These are phyloP conservation scores for Nephelium lappaceum DNA, from an alignment of 345 rosid species.

Conservation along the genomic window DNA sequence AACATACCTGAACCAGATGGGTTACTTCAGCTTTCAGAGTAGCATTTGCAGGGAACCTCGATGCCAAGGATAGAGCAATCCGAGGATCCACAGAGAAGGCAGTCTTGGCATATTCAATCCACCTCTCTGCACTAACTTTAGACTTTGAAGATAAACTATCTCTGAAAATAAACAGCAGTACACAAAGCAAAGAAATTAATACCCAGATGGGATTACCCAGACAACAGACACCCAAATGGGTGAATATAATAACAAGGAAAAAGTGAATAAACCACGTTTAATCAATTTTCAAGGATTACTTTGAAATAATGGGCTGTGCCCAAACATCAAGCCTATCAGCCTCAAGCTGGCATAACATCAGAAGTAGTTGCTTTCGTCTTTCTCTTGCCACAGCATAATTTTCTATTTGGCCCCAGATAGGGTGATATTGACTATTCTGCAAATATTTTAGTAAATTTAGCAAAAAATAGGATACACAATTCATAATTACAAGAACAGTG, in stretches of 20 bases:
- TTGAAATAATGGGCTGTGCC: constrained; percentile 89
- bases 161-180: constrained; percentile 47
- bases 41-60: constrained; percentile 80
- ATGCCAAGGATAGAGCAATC: constrained; percentile 76
- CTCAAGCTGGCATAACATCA: constrained; percentile 97
- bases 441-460: constrained; percentile 24
- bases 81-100: constrained; percentile 93
- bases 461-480: constrained; percentile 20
- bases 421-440: constrained; percentile 79
- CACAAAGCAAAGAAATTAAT: constrained; percentile 12
- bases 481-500: constrained; percentile 4
- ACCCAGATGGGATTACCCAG: background rate
- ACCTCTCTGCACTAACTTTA: constrained; percentile 78
- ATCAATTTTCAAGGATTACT: constrained; percentile 45
- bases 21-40: constrained; percentile 79
- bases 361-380: constrained; percentile 87
- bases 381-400: constrained; percentile 78
- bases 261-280: constrained; percentile 9
- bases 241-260: background rate
- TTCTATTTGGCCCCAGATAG: constrained; percentile 98
- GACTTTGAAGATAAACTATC: constrained; percentile 60
- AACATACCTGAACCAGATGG: constrained; percentile 84
- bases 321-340: constrained; percentile 99
- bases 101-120: constrained; percentile 83
- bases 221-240: background rate